Conservation (phyloP, 2,329 filamentous ascomycete genomes). For the Fusarium vanettenii region DNA sequence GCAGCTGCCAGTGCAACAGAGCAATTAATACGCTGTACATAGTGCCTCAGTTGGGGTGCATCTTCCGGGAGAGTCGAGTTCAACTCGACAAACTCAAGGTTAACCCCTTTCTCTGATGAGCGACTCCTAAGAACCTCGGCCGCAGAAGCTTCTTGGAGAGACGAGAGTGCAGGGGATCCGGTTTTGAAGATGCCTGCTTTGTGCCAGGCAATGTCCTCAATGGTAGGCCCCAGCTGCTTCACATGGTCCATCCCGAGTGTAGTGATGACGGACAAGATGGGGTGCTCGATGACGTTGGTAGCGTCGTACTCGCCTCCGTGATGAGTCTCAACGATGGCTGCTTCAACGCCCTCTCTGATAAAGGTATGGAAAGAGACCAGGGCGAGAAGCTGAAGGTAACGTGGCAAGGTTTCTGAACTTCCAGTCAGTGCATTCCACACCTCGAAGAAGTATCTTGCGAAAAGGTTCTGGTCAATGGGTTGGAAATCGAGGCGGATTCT, state of each 20-base stretch:
- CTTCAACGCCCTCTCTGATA: neutral
- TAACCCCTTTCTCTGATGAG: neutral
- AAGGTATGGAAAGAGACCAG: neutral
- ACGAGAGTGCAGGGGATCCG: neutral
- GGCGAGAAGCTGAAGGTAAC: neutral
- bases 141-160: neutral
- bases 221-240: neutral
- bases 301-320: neutral
- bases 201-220: neutral
- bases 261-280: neutral
- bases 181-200: neutral
- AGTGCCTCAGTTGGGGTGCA: neutral
- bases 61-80: neutral
- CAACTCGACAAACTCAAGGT: neutral
- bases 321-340: neutral
- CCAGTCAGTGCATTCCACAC: neutral
- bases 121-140: neutral
- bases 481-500: neutral
- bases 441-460: neutral
- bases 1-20: neutral
- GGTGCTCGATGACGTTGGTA: neutral
- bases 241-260: neutral
- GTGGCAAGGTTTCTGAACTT: neutral
- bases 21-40: neutral
- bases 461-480: neutral